Evolutionary conservation across 768 basidiomycete species (phyloP).

Genomic region (Tricholoma hemisulphureum): DNA sequence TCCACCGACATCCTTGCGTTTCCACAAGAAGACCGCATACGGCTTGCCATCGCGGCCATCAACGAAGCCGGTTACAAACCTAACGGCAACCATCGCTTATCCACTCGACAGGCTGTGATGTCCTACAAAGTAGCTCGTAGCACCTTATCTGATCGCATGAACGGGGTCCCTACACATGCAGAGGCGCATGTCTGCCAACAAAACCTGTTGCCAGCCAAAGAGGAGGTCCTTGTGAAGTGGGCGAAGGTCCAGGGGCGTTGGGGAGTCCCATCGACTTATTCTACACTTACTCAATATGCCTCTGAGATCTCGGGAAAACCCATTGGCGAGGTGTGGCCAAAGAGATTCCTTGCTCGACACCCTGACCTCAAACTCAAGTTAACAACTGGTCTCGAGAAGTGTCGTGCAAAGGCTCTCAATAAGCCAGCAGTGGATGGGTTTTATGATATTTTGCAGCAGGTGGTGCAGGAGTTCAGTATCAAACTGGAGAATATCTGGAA

Average conservation of each 20-base stretch:
- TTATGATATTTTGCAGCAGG: not conserved
- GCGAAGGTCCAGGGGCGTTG: conserved; percentile 17
- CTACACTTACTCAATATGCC: not conserved
- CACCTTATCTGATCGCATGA: not conserved
- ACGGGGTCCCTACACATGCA: conserved; percentile 5
- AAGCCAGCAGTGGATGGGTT: not conserved
- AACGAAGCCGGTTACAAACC: not conserved
- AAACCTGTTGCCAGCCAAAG: conserved; percentile 9
- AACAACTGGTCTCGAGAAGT: not conserved
- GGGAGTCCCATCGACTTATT: conserved; percentile 18
- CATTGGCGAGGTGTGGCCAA: conserved; percentile 15
- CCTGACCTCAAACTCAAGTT: conserved; percentile 2
- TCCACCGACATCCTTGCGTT: not conserved
- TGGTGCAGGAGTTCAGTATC: not conserved
- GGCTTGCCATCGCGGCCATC: conserved; percentile 13
- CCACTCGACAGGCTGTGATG: conserved; percentile 16
- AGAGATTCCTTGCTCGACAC: conserved; percentile 15
- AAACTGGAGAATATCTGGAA: too few species aligned
- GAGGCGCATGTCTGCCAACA: conserved; percentile 18
- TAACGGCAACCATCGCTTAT: conserved; percentile 9
- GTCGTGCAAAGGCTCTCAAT: not conserved
- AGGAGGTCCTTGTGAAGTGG: conserved; percentile 23
- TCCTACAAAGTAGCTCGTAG: conserved; percentile 13
- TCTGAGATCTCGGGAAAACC: conserved; percentile 13
- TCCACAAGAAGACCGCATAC: conserved; percentile 10